Evolutionary conservation across 148 eudicot genomes (phyloP), one percentile per base, ranked within the genome.

Genomic region (Heliosperma pusillum): DNA sequence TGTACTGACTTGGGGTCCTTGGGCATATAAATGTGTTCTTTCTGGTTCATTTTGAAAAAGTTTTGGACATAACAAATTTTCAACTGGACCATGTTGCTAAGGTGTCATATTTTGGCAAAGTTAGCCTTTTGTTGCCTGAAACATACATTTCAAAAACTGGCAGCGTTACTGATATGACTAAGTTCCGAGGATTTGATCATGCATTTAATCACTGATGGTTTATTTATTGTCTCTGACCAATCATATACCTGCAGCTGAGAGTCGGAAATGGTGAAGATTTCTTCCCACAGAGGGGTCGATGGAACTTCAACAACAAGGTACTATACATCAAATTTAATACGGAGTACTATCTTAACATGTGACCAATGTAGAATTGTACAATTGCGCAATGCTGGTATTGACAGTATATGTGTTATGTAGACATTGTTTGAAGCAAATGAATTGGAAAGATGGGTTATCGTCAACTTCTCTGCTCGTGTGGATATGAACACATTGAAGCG

Each of bases 291-390:
- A 77, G 76, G 70, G 83, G 86, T 25, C 52, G 83, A 30, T 83
- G 86, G 83, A 80, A 83, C 69, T 83, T 83, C 59, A 83, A 83
- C 66, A 83, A 83, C 69, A 83, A 77, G 77, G 86, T 80, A 70
- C 13, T 66, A 12, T 22, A 27, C 62, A 15, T 66, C 12, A 66
- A 13, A 45, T 52, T 3, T 13, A 15, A n/a, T 27, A 2, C 63
- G 10, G 36, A 20, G 52, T 47, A 33, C 40, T 47, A 17, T 8
- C 17, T 12, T 66, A n/a, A n/a, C n/a, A 6, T 42, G 1, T 24
- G 24, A 66, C 22, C 21, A 24, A 2, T n/a, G n/a, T 33, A 6
- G 1, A 20, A 16, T 26, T 24, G 25, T 33, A 6, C 3, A 20
- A 16, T 26, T 24, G 25, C 10, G 40, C 59, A 24, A 11, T 69